Evolutionary conservation across 495 filamentous ascomycete genomes (phyloP), one percentile per base, ranked within the genome.

Genomic region (Aspergillus egyptiacus): DNA sequence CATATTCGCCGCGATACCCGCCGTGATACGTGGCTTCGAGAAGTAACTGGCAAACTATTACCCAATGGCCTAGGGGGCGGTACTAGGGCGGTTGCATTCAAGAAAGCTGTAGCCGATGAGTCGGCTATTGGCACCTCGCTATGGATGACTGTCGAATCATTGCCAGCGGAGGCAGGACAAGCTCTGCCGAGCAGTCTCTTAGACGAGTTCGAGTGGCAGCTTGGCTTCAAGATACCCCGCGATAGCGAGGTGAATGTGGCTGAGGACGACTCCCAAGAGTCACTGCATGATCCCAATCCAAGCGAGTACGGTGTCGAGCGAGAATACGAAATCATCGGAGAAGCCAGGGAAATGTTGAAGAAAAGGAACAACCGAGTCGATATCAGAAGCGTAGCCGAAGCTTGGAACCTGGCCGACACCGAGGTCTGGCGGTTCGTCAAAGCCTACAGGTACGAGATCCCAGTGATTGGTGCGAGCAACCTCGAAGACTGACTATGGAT

Each of bases 361-460:
- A 62, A 66, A 50, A 48, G 59, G 37, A 60, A 32, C 31, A 62
- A 58, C 39, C 50, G 53, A 9, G 54, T 63, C 39, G 66, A 57
- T 37, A 64, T 89, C 23, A 73, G 76, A 32, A 74, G 75, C 18
- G 80, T 83, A 32, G 76, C 86, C 14, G 93, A 96, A 73, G 85
- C 86, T 51, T 98, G 93, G 93, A 95, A 91, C 65, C 55, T 96
- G 54, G 90, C 87, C 5, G 89, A 96, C 65, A 85, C 87, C 7
- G 93, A 98, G 68, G 87, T 85, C 2, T 98, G 93, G 93, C 79
- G 81, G 57, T 96, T 98, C 57, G 84, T 87, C 7, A 73, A 83
- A 55, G 91, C 93, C 0, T 91, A 71, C 49, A 64, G 69, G 70
- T 74, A 36, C 23, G 58, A 61, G 9, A 44, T 27, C 33, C 13